Conservation (phyloP, 106 monocot genomes). For the Dendrobium catenatum region DNA sequence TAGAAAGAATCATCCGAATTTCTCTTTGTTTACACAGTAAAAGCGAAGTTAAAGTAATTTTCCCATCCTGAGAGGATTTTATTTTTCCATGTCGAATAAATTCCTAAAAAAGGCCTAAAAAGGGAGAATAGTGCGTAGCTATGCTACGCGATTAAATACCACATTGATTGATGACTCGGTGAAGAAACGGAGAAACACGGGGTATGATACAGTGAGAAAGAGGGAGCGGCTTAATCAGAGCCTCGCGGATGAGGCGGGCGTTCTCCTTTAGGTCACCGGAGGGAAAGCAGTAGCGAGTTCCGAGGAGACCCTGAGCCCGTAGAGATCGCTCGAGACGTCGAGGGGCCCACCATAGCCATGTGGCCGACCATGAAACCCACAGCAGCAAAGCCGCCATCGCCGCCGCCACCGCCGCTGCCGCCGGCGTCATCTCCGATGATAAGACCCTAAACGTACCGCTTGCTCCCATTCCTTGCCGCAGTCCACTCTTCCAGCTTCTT, state of each 20-base stretch:
- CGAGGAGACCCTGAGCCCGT: conserved; percentile 47
- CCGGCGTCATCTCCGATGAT: not conserved
- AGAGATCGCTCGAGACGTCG: conserved; percentile 36
- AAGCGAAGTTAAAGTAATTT: no score
- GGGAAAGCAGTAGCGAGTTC: conserved; percentile 33
- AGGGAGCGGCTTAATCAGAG: conserved; percentile 30
- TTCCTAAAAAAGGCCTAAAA: no score
- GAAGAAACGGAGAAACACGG: conserved; percentile 28
- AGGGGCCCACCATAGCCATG: conserved; percentile 36
- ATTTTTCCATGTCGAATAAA: no score
- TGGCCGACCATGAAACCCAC: not conserved
- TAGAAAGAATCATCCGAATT: no score
- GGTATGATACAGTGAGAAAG: conserved; percentile 34
- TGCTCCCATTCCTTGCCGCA: not conserved
- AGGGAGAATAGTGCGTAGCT: no score
- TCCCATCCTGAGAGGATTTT: no score
- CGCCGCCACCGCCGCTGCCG: not conserved
- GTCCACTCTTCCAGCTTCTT: no score
- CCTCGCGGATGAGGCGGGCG: conserved; percentile 10
- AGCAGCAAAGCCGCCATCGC: not conserved
- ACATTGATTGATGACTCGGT: not conserved
- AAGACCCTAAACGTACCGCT: not conserved
- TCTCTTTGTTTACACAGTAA: no score
- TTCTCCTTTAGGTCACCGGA: conserved; percentile 31
- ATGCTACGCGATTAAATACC: not conserved